These are phyloP conservation scores for Tulasnella sp. DNA, from an alignment of 768 basidiomycete species.

Conservation along the genomic window DNA sequence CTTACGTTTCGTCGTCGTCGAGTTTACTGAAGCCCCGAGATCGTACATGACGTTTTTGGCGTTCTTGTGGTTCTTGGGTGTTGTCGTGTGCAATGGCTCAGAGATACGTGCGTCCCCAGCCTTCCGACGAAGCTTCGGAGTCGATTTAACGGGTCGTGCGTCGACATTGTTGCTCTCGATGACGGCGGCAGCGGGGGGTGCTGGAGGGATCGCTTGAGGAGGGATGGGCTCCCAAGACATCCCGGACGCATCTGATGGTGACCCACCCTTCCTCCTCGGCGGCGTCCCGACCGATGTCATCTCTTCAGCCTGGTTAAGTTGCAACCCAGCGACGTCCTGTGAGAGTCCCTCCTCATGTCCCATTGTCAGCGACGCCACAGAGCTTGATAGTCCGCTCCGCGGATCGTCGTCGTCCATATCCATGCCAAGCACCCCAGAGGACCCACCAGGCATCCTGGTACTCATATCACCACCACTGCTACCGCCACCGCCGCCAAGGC, in stretches of 20 bases:
- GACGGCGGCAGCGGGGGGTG: not conserved
- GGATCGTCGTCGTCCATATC: not conserved
- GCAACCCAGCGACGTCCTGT: not conserved
- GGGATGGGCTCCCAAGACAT: conserved; percentile 4
- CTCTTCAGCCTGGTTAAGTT: not conserved
- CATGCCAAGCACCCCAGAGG: not conserved
- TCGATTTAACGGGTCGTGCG: too few species aligned
- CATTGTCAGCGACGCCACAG: not conserved
- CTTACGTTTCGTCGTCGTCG: conserved; percentile 6
- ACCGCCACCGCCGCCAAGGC: not conserved
- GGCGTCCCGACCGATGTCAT: conserved; percentile 9
- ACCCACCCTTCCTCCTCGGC: not conserved
- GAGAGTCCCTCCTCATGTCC: not conserved
- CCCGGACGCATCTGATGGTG: not conserved
- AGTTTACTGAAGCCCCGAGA: not conserved
- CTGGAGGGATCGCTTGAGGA: not conserved
- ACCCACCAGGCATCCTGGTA: not conserved
- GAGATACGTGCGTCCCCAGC: not conserved
- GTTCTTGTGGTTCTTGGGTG: not conserved
- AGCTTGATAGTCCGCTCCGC: not conserved
- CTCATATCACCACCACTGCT: too few species aligned
- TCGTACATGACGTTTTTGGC: not conserved
- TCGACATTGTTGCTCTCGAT: too few species aligned
- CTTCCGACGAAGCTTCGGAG: too few species aligned
- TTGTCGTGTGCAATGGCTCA: not conserved